These are phyloP conservation scores for Sclerotinia trifoliorum DNA, from an alignment of 2,329 filamentous ascomycete species.

Conservation along the genomic window DNA sequence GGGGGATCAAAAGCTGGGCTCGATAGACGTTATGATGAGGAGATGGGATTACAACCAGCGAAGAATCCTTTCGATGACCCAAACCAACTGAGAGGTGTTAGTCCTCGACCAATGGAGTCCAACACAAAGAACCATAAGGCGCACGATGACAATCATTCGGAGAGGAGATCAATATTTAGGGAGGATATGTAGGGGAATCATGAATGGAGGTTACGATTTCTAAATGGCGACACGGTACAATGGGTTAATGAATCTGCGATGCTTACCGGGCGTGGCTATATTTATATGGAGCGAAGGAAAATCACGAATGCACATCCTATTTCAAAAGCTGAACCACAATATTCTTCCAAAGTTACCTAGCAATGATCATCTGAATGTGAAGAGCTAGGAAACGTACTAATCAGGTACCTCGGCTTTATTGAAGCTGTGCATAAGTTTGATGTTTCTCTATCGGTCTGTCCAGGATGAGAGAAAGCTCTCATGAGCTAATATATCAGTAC, in stretches of 20 bases:
- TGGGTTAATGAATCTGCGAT: constrained; percentile 7
- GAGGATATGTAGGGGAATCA: constrained; percentile 59
- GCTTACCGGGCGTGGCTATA: constrained; percentile 1
- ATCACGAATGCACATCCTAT: background rate
- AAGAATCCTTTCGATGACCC: constrained; percentile 70
- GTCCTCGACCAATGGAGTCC: constrained; percentile 68
- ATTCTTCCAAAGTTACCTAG: background rate
- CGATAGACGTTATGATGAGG: constrained; percentile 47
- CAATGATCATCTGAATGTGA: background rate
- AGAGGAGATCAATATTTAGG: constrained; percentile 67
- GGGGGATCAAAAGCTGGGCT: constrained; percentile 44
- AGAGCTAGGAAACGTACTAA: background rate
- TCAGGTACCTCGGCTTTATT: background rate
- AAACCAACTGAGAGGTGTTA: constrained; percentile 68
- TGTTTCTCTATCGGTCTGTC: background rate
- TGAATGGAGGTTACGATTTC: background rate
- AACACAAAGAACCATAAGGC: constrained; percentile 32
- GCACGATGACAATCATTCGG: constrained; percentile 57
- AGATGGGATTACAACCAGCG: constrained; percentile 44
- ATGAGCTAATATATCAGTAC: background rate
- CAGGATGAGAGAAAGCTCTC: background rate
- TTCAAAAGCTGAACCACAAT: background rate
- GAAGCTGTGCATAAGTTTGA: background rate
- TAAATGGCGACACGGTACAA: background rate
- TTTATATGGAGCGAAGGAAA: background rate